Base-by-base conservation (phyloP, 495 filamentous ascomycete genomes). In the Talaromyces wortmannii region DNA sequence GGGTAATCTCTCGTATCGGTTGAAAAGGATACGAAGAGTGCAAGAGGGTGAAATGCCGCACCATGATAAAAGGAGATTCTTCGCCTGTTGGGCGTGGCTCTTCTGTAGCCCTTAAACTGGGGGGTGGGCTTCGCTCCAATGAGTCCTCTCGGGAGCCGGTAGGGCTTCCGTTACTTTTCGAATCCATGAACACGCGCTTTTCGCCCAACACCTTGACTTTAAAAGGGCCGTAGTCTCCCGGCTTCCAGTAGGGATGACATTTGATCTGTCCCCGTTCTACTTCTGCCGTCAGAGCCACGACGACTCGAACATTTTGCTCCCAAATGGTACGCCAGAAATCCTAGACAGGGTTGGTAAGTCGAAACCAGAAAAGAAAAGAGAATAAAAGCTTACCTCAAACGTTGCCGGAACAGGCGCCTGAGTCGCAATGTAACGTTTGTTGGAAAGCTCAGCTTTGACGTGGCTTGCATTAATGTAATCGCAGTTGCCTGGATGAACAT, bases 281-380 rank as follows among this genome's bases (percentile, higher is more conserved):
- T 67, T 98, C 94, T n/a, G 94, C 92, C 4, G 94, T 97, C 53
- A 98, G 77, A 80, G 96, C 96, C 57, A 98, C 92, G 53, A 98
- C 83, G 31, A 97, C 88, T 52, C 91, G 85, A 23, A 95, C 84
- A 64, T 97, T 91, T 72, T 97, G 88, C 64, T 97, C 92, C 94
- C 94, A 98, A 45, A 97, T 79, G 17, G 97, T 85, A 46, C 89
- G 91, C 94, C 94, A 98, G 63, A 98, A 98, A 70, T 98, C 94
- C 92, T 96, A 68, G 43, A 31, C 7, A n/a, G n/a, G 18, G 23
- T 66, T 84, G 64, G 84, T 78, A 61, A 55, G 18, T 33, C 13
- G 36, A 57, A 42, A 23, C 50, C 17, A 45, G 47, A 40, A 53
- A 17, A 32, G 42, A 18, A 15, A 17, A 16, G 8, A 43, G 18